Percentiles rank a stretch among this genome's conserved stretches.
Evolutionary conservation across 2,329 filamentous ascomycete genomes (phyloP).

Genomic region (Pseudocercospora musae): DNA sequence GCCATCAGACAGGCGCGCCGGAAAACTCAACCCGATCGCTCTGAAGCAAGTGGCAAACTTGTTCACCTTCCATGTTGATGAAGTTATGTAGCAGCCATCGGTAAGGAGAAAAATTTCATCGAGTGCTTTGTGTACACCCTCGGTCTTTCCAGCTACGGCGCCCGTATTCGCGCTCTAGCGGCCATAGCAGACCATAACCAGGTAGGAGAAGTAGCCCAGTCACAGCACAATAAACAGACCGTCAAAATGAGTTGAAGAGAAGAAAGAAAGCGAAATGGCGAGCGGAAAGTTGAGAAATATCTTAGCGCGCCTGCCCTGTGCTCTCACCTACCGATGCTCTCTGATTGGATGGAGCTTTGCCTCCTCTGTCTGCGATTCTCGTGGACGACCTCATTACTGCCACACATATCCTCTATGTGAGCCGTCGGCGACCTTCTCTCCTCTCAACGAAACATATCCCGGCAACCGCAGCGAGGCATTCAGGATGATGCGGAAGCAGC

Average conservation of each 20-base stretch:
- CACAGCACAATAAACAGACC: conserved; percentile 65
- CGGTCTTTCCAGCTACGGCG: conserved; percentile 65
- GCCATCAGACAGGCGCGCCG: not conserved
- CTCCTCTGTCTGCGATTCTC: not conserved
- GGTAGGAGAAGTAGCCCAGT: conserved; percentile 45
- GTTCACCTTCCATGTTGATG: not conserved
- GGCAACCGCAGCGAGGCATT: conserved; percentile 18
- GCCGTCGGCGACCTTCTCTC: conserved; percentile 11
- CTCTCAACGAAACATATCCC: conserved; percentile 16
- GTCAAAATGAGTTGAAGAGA: conserved; percentile 54
- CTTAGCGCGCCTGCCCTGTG: not conserved
- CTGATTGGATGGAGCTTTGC: not conserved
- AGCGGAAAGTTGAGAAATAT: conserved; percentile 5
- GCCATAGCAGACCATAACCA: conserved; percentile 61
- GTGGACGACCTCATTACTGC: not conserved
- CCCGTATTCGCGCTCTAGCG: conserved; percentile 56
- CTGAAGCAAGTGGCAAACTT: not conserved
- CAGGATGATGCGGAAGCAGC: conserved; percentile 62
- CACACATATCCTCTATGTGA: not conserved
- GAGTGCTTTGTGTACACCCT: conserved; percentile 43
- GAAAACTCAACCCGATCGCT: not conserved
- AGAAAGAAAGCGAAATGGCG: conserved; percentile 25
- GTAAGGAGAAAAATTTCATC: conserved; percentile 64
- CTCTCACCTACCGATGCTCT: conserved; percentile 9
- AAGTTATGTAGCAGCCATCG: conserved; percentile 58